phyloP scores from a whole-genome alignment of 2,329 filamentous ascomycete species.

The Monosporascus sp. region DNA sequence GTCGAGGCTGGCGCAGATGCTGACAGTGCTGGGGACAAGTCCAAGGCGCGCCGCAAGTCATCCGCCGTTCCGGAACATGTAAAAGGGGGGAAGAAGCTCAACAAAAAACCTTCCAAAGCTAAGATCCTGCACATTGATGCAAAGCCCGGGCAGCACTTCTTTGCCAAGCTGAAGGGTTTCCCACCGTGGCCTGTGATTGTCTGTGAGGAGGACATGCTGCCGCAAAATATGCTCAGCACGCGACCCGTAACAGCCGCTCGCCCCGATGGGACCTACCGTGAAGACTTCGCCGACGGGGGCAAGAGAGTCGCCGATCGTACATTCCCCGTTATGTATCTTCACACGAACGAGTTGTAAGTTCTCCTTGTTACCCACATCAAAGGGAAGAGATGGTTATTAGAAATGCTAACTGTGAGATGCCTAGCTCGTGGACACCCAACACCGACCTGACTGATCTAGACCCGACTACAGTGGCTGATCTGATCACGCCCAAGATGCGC shows the following conservation, averaged over 20 bases:
- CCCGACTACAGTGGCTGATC: constrained; percentile 62
- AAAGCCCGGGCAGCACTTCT: constrained; percentile 85
- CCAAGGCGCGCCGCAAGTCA: constrained; percentile 67
- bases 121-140: constrained; percentile 71
- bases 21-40: constrained; percentile 18
- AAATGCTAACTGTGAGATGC: constrained; percentile 7
- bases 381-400: neutral
- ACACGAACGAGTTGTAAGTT: constrained; percentile 93
- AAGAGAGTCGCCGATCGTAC: constrained; percentile 81
- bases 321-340: constrained; percentile 91
- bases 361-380: constrained; percentile 4
- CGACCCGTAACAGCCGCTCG: constrained; percentile 81
- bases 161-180: constrained; percentile 91
- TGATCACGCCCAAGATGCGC: constrained; percentile 70
- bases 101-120: constrained; percentile 75
- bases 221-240: constrained; percentile 65
- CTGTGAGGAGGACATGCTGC: constrained; percentile 91
- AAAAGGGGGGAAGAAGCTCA: constrained; percentile 63
- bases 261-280: constrained; percentile 78
- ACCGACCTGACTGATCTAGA: constrained; percentile 75
- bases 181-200: constrained; percentile 93
- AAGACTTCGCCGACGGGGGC: constrained; percentile 81
- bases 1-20: constrained; percentile 12
- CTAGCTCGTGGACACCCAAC: constrained; percentile 87
- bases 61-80: constrained; percentile 58